Conservation (phyloP, 129 eudicot species). For the Chrysanthemum seticuspe region DNA sequence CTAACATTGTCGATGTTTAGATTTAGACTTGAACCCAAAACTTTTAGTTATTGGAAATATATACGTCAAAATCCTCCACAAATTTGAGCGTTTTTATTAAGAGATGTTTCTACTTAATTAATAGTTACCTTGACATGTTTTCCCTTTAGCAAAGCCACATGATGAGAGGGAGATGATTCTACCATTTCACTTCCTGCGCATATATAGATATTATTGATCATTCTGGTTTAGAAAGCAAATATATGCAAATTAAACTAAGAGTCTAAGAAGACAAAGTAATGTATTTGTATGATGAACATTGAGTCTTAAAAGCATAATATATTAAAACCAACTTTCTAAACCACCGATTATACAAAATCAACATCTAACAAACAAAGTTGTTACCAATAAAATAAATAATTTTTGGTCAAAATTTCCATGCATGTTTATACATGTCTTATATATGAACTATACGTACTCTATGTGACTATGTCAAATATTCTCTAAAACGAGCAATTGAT, state of each 20-base stretch:
- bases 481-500: conserved; percentile 10
- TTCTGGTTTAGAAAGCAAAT: conserved; percentile 18
- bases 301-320: too few relatives aligned
- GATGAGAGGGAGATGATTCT: conserved; percentile 16
- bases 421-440: conserved; percentile 18
- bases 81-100: too few relatives aligned
- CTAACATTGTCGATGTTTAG: too few relatives aligned
- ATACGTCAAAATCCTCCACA: too few relatives aligned
- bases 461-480: conserved; percentile 10
- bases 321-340: neutral
- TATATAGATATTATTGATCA: conserved; percentile 13
- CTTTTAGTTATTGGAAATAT: too few relatives aligned
- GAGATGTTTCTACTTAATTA: neutral
- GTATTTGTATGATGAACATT: neutral
- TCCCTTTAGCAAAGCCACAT: conserved; percentile 26
- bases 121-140: conserved; percentile 16
- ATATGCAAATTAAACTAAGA: too few relatives aligned
- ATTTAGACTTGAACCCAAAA: too few relatives aligned
- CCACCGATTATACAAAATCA: neutral
- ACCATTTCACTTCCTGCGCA: conserved; percentile 36
- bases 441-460: neutral
- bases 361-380: neutral
- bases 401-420: conserved; percentile 3
- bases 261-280: neutral
- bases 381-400: conserved; percentile 16